Evolutionary conservation across 2,329 filamentous ascomycete genomes (phyloP), one percentile per base, ranked within the genome.

Genomic region (Botrytis sinoallii): DNA sequence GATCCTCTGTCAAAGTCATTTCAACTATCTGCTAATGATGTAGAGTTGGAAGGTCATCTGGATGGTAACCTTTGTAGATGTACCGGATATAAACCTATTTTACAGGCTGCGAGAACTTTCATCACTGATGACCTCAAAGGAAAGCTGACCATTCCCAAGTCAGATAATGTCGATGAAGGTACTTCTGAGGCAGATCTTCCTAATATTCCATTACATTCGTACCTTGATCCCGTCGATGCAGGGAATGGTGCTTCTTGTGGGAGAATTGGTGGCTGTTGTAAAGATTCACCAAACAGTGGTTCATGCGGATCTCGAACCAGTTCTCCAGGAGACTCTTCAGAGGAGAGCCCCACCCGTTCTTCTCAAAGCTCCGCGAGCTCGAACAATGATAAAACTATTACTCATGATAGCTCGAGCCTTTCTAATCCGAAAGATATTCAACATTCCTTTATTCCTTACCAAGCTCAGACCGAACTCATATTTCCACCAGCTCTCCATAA

Each of bases 1-100:
- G 86, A 88, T 29, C 94, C 95, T 46, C 44, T 73, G 20, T 75
- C 77, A 14, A 77, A 76, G 61, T 72, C 70, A 40, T 79, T 79
- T 35, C 67, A 75, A 22, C 70, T 79, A 0, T 91, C 89, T 5
- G 90, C 94, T 79, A 89, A 92, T 77, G 93, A 97, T 46, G 88
- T 98, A 57, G 95, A 98, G 83, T 74, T 78, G 18, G 78, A 95
- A 97, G 84, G 95, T 93, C 0, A 79, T 73, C 97, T 98, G 78
- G 95, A 98, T 82, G 96, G 96, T 0, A 99, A 99, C 77, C 85
- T 98, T 44, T 99, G 96, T 81, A 76, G 96, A 70, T 99, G 96
- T 83, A 99, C 96, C 0, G 96, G 96, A 6, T 99, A 99, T 81
- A 87, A 95, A 72, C 94, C 96, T 0, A 98, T 99, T 72, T 85